phyloP scores from a whole-genome alignment of 768 basidiomycete species.

The Mycena rebaudengoi region DNA sequence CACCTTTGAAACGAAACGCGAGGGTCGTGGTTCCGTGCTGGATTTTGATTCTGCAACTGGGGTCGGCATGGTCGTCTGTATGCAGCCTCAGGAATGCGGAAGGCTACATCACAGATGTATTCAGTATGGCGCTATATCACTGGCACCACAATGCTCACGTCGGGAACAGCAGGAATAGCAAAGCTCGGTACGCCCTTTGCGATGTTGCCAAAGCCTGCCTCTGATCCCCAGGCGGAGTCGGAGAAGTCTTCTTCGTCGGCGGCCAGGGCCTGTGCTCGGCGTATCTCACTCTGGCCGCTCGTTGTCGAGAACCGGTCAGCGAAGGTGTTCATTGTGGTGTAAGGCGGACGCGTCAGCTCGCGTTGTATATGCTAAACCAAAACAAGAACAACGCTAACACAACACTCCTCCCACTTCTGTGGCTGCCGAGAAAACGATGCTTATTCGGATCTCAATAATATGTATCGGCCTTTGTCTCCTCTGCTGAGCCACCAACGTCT shows the following conservation, averaged over 20 bases:
- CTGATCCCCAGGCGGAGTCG: conserved; percentile 83
- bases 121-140: neutral
- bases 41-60: conserved; percentile 95
- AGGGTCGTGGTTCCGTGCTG: conserved; percentile 98
- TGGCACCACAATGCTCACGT: conserved; percentile 62
- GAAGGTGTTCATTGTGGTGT: conserved; percentile 73
- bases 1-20: conserved; percentile 95
- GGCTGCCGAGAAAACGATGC: neutral
- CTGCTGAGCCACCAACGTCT: no score
- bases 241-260: conserved; percentile 72
- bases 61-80: conserved; percentile 96
- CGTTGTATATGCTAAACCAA: no score
- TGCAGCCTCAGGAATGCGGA: conserved; percentile 90
- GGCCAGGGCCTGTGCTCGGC: conserved; percentile 53
- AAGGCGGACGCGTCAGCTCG: conserved; percentile 38
- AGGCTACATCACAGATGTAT: conserved; percentile 64
- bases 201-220: conserved; percentile 82
- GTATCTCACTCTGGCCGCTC: conserved; percentile 56
- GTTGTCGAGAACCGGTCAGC: conserved; percentile 72
- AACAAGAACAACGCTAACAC: no score
- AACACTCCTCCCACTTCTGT: no score
- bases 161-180: conserved; percentile 74
- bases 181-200: conserved; percentile 78
- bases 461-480: no score
- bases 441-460: no score